These are phyloP conservation scores for Chalciporus piperatus DNA, from an alignment of 768 basidiomycete species.

Conservation along the genomic window DNA sequence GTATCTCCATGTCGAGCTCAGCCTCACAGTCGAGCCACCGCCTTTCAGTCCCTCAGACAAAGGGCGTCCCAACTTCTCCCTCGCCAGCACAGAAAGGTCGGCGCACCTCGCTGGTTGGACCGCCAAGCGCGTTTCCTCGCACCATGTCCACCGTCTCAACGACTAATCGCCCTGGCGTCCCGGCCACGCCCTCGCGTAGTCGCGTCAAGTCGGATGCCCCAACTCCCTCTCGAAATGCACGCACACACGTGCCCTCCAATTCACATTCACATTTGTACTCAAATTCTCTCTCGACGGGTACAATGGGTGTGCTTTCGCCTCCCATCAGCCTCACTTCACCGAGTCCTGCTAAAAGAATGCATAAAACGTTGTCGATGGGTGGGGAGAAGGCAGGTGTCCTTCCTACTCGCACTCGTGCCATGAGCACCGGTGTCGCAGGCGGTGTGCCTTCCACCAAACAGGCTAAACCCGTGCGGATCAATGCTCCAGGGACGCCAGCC, in stretches of 20 bases:
- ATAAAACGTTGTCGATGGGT: constrained; percentile 26
- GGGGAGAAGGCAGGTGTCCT: neutral
- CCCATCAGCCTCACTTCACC: constrained; percentile 41
- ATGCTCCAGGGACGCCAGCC: constrained; percentile 12
- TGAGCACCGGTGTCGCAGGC: constrained; percentile 14
- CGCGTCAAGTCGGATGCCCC: constrained; percentile 45
- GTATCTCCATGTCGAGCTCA: constrained; percentile 38
- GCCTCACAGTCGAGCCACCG: constrained; percentile 34
- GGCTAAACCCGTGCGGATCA: constrained; percentile 12
- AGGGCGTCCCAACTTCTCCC: constrained; percentile 25
- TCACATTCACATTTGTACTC: constrained; percentile 19
- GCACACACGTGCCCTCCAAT: constrained; percentile 18
- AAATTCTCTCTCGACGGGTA: constrained; percentile 25
- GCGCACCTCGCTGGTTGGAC: constrained; percentile 27
- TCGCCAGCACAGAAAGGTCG: constrained; percentile 26
- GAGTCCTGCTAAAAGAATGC: constrained; percentile 33
- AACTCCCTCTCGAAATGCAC: constrained; percentile 26
- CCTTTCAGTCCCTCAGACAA: constrained; percentile 37
- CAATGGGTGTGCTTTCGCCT: constrained; percentile 23
- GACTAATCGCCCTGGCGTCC: constrained; percentile 21
- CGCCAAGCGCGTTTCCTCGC: constrained; percentile 27
- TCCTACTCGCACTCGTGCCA: constrained; percentile 14
- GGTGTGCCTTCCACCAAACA: constrained; percentile 11
- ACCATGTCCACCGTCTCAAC: constrained; percentile 15
- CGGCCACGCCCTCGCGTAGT: constrained; percentile 37